Conservation (phyloP, 225 moss, liverwort and hornwort genomes). For the Neckera pumila region DNA sequence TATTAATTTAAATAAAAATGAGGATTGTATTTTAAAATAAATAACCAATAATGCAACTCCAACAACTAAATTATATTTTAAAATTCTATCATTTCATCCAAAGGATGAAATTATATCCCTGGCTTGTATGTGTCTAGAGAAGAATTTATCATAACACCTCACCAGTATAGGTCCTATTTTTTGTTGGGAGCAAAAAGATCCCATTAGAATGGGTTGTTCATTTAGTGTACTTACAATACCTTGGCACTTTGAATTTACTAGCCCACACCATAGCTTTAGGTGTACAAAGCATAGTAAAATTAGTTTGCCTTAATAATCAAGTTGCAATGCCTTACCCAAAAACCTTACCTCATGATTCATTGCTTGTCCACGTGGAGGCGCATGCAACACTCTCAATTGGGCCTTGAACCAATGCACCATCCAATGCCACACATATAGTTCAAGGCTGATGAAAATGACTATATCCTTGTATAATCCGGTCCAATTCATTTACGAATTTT, state of each 20-base stretch:
- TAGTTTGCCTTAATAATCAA: neutral
- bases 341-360: neutral
- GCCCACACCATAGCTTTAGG: too few relatives aligned
- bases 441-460: neutral
- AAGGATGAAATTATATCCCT: neutral
- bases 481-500: too few relatives aligned
- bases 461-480: neutral
- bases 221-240: neutral
- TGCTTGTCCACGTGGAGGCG: neutral
- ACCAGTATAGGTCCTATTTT: accelerated
- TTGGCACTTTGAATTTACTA: neutral
- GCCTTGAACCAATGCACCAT: too few relatives aligned
- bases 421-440: neutral
- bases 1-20: neutral
- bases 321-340: neutral
- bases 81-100: accelerated
- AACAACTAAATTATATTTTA: neutral
- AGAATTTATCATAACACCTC: neutral
- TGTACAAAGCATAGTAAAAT: neutral
- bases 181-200: neutral
- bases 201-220: neutral
- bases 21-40: neutral
- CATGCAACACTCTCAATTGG: too few relatives aligned
- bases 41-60: accelerated
- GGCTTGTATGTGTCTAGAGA: neutral